Evolutionary conservation across 805 yeast species (phyloP), one percentile per base, ranked within the genome.

Genomic region (Naumovozyma dairenensis): DNA sequence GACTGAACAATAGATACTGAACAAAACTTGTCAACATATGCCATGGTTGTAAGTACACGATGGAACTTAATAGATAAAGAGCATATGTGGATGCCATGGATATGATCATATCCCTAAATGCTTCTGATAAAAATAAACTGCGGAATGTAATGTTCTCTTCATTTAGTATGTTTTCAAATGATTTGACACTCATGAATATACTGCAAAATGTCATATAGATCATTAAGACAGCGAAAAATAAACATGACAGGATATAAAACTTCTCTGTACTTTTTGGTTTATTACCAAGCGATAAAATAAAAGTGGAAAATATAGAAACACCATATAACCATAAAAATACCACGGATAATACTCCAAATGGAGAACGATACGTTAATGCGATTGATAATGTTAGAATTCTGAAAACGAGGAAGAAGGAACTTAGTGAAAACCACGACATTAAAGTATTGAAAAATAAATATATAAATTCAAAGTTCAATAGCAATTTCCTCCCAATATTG

Each of bases 401-500:
- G 65, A 89, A 89, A 34, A 89, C 95, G 38, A 92, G 60, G 57
- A 83, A 89, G 57, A 84, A 92, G 28, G 89, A 83, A 25, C 92
- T 93, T 37, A 89, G 60, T 1, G 95, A 82, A 53, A 89, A 89
- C 95, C 96, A 89, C 3, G 95, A 81, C 29, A 87, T 81, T 34
- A 85, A 48, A 34, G 89, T 68, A 27, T 79, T 74, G 34, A 83
- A 59, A 28, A 79, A 58, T 54, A 87, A 89, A 57, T 89, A 89
- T 31, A 78, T 33, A 47, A 84, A 84, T 58, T 89, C 94, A 35
- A 89, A 51, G 39, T 77, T 83, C 30, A 89, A 60, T 50, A 78
- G 63, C 24, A 85, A 45, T 49, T 85, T 85, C 42, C 96, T 69
- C 2, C 60, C 46, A 16, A 72, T 40, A 6, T 79, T 69, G 58